phyloP scores from a whole-genome alignment of 2,329 filamentous ascomycete genomes.

The Clonostachys rosea region DNA sequence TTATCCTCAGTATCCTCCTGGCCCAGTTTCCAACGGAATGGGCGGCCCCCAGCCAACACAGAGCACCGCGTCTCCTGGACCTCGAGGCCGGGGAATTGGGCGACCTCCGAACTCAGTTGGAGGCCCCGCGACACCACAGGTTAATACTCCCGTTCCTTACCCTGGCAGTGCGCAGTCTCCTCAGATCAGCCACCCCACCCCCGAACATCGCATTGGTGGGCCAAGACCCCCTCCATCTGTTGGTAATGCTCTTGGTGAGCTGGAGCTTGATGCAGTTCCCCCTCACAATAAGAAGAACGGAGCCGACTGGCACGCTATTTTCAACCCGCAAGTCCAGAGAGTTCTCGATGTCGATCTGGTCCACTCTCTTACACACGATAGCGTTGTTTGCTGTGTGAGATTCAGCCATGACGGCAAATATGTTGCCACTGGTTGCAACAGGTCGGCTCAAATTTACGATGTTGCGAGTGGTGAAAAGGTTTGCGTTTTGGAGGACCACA shows the following conservation, averaged over 20 bases:
- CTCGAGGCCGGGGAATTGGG: slow-evolving; percentile 59
- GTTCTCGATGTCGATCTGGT: slow-evolving; percentile 90
- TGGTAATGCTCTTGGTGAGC: slow-evolving; percentile 70
- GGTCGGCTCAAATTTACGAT: slow-evolving; percentile 99
- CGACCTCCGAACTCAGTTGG: slow-evolving; percentile 52
- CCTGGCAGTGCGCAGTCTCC: slow-evolving; percentile 79
- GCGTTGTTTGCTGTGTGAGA: slow-evolving; percentile 95
- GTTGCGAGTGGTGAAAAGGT: slow-evolving; percentile 83
- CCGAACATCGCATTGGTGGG: slow-evolving; percentile 56
- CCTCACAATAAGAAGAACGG: slow-evolving; percentile 85
- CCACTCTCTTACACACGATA: slow-evolving; percentile 89
- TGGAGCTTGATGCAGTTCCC: slow-evolving; percentile 82
- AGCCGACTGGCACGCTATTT: slow-evolving; percentile 92
- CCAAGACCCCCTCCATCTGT: slow-evolving; percentile 43
- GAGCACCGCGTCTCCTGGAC: slow-evolving; percentile 82
- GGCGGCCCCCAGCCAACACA: slow-evolving; percentile 71
- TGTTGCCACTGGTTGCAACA: slow-evolving; percentile 94
- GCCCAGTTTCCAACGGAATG: slow-evolving; percentile 63
- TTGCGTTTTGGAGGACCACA: slow-evolving; percentile 85
- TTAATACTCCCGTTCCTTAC: slow-evolving; percentile 83
- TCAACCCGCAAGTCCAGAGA: slow-evolving; percentile 87
- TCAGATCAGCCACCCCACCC: slow-evolving; percentile 80
- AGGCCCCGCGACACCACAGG: slow-evolving; percentile 84
- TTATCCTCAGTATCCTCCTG: slow-evolving; percentile 66
- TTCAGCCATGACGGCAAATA: slow-evolving; percentile 96